Conservation (phyloP, 2,329 filamentous ascomycete genomes). For the Colletotrichum paranaense region DNA sequence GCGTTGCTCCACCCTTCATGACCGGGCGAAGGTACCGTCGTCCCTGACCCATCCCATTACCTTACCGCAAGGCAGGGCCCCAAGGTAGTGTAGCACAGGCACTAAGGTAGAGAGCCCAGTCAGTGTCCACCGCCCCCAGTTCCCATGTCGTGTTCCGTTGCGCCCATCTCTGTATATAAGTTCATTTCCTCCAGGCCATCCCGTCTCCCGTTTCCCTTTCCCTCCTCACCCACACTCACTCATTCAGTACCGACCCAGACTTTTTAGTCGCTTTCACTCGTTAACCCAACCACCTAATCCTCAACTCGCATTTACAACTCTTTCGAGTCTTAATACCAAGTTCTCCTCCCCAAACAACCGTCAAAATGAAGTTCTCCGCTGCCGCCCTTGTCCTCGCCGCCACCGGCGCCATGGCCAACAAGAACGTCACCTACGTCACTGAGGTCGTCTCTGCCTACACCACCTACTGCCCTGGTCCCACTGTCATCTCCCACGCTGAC, state of each 20-base stretch:
- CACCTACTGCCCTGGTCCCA: conserved; percentile 79
- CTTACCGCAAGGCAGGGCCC: conserved; percentile 16
- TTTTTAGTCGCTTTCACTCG: conserved; percentile 70
- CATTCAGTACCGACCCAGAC: conserved; percentile 58
- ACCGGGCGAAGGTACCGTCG: conserved; percentile 24
- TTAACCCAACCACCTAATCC: conserved; percentile 51
- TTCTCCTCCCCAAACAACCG: conserved; percentile 48
- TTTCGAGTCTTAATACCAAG: conserved; percentile 44
- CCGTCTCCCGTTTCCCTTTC: conserved; percentile 45
- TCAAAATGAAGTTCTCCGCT: conserved; percentile 74
- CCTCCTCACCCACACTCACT: conserved; percentile 62
- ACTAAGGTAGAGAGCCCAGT: conserved; percentile 11
- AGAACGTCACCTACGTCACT: conserved; percentile 69
- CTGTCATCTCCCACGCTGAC: conserved; percentile 70
- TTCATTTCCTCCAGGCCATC: conserved; percentile 51
- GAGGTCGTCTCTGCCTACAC: conserved; percentile 74
- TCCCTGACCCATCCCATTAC: conserved; percentile 31
- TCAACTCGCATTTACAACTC: conserved; percentile 45
- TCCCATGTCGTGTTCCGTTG: conserved; percentile 27
- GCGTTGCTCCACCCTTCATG: conserved; percentile 29
- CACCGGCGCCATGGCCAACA: conserved; percentile 55
- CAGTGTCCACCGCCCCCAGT: conserved; percentile 13
- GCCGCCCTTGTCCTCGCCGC: conserved; percentile 64
- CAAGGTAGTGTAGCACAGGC: conserved; percentile 12
- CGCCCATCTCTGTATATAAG: conserved; percentile 59